Conservation (phyloP, 805 yeast species). For the Kazachstania psychrophila region DNA sequence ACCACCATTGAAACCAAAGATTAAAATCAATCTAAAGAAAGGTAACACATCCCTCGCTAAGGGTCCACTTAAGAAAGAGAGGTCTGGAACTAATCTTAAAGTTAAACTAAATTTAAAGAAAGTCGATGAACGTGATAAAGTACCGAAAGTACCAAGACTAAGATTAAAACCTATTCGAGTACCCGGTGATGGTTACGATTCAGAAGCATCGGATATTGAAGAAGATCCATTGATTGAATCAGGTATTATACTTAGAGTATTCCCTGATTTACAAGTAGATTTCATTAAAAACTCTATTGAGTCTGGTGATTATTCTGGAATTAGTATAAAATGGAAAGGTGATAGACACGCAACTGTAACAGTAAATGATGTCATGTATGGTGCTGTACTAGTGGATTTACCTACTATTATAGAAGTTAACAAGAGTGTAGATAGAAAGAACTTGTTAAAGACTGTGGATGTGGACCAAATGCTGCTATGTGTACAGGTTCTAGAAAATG, state of each 20-base stretch:
- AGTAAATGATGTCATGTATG: slow-evolving; percentile 61
- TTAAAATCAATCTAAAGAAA: slow-evolving; percentile 20
- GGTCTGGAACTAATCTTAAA: slow-evolving; percentile 11
- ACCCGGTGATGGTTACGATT: slow-evolving; percentile 93
- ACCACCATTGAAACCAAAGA: slow-evolving; percentile 10
- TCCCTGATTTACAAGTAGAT: slow-evolving; percentile 45
- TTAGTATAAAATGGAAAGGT: slow-evolving; percentile 77
- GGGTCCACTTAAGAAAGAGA: slow-evolving; percentile 2
- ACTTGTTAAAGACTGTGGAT: slow-evolving; percentile 78
- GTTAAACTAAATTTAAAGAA: slow-evolving; percentile 23
- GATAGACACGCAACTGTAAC: slow-evolving; percentile 67
- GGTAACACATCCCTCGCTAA: slow-evolving; percentile 1
- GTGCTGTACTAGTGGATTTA: slow-evolving; percentile 77
- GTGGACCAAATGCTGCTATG: slow-evolving; percentile 78
- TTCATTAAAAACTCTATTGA: slow-evolving; percentile 69
- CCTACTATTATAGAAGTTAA: slow-evolving; percentile 84
- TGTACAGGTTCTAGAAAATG: slow-evolving; percentile 41
- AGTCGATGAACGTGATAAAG: slow-evolving; percentile 21
- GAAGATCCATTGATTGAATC: slow-evolving; percentile 91
- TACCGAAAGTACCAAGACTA: slow-evolving; percentile 35
- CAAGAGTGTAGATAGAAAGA: slow-evolving; percentile 79
- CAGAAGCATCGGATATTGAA: slow-evolving; percentile 92
- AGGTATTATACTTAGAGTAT: slow-evolving; percentile 68
- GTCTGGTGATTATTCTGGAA: slow-evolving; percentile 60
- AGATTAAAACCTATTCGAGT: slow-evolving; percentile 52